Conservation (phyloP, 2,329 filamentous ascomycete genomes). For the Trichoderma aggressivum region DNA sequence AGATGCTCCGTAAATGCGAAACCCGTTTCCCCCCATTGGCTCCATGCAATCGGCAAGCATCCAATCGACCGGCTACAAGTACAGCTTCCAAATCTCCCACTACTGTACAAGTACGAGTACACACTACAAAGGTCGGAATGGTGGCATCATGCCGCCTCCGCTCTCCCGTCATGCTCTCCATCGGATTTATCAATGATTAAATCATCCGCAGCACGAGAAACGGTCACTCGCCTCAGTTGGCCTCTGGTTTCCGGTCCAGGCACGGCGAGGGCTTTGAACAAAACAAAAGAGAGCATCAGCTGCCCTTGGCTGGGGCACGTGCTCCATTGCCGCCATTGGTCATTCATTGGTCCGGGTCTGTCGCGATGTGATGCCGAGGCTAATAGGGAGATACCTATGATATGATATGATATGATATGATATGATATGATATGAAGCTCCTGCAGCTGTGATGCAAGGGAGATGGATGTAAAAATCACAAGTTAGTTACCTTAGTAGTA, state of each 20-base stretch:
- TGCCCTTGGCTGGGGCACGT: not conserved
- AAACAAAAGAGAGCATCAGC: not conserved
- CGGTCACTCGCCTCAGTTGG: not conserved
- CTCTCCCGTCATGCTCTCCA: not conserved
- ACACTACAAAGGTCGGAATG: not conserved
- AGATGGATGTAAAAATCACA: too few relatives aligned
- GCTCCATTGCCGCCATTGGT: conserved; percentile 15
- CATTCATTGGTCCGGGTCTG: not conserved
- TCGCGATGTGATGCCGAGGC: not conserved
- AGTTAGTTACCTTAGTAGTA: too few relatives aligned
- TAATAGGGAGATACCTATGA: not conserved
- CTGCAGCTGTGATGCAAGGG: not conserved
- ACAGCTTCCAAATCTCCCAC: not conserved
- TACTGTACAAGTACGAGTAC: not conserved
- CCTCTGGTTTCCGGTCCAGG: not conserved
- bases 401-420: not conserved
- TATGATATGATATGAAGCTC: not conserved
- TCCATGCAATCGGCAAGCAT: not conserved
- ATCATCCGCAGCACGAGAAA: not conserved
- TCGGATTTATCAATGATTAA: not conserved
- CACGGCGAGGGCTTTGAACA: not conserved
- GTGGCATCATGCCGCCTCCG: conserved; percentile 1
- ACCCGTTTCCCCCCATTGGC: not conserved
- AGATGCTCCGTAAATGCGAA: not conserved
- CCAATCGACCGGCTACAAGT: not conserved